Evolutionary conservation across 75 land plant genomes (phyloP), one percentile per base, ranked within the genome.

Genomic region (Sequoiadendron giganteum): DNA sequence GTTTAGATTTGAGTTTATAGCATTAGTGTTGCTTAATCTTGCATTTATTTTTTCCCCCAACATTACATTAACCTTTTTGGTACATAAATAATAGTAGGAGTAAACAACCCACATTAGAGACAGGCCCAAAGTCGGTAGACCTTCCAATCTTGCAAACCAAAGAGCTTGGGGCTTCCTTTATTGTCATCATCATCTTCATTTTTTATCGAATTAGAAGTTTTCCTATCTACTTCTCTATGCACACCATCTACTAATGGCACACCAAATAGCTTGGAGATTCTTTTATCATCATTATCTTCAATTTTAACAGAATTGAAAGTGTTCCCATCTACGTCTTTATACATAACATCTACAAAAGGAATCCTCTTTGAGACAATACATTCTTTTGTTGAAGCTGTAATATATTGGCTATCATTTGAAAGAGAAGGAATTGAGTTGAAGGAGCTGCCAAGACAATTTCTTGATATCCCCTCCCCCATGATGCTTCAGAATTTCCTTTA

Each of bases 181-280:
- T 70, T 52, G 43, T 77, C 81, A 58, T 90, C 87, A 75, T 89
- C 81, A 10, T 58, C 43, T 54, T 30, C 48, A 39, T 30, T n/a
- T 47, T 73, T 78, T 86, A 86, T 45, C 78, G 48, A 86, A 86
- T 40, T 14, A 85, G 21, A 83, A 39, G 34, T 83, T 42, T 43
- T 86, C 83, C 86, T 80, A 86, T 32, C 87, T 34, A 86, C 15
- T 78, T 86, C 87, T 86, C 83, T 86, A 43, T 49, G 47, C 32
- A 25, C 83, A n/a, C 87, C 87, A 86, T 86, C 87, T 73, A 86
- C 52, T 79, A 86, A 81, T 42, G 87, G 52, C 38, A 80, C 54
- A 13, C 94, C 94, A 84, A 93, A 93, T 45, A 93, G 90, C 88
- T 89, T 92, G 43, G 93, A 82, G 28, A 40, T 87, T 34, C 87